A percentile compares a stretch with the other conserved stretches of the same genome.
Conservation (phyloP, 768 basidiomycete species). For the Mycena chlorophos region DNA sequence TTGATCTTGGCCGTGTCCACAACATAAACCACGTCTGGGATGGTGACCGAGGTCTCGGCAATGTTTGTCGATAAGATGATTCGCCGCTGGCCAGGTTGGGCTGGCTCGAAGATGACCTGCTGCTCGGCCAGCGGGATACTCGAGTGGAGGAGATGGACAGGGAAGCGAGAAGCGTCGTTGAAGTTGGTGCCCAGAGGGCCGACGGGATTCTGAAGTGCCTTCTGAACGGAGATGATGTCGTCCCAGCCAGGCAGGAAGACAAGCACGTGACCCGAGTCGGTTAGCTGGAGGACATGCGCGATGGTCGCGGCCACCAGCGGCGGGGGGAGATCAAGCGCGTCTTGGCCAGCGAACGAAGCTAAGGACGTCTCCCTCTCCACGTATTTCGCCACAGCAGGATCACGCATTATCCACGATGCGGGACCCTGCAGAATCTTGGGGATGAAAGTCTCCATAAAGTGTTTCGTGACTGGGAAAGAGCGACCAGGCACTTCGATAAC, state of each 20-base stretch:
- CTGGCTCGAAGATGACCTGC: conserved; percentile 84
- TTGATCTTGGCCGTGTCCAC: conserved; percentile 89
- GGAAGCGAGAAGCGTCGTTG: conserved; percentile 54
- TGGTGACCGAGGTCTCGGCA: conserved; percentile 93
- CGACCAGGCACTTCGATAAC: conserved; percentile 88
- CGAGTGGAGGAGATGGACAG: conserved; percentile 85
- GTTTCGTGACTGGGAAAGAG: conserved; percentile 82
- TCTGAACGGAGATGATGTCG: conserved; percentile 76
- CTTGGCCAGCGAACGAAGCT: conserved; percentile 19
- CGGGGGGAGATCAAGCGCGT: conserved; percentile 75
- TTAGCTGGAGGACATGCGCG: conserved; percentile 68
- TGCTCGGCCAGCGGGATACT: conserved; percentile 87
- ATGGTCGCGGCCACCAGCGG: conserved; percentile 81
- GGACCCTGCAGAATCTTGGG: conserved; percentile 46
- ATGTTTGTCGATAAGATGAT: conserved; percentile 94
- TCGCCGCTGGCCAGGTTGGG: conserved; percentile 72
- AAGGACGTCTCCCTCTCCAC: conserved; percentile 53
- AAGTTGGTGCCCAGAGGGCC: conserved; percentile 63
- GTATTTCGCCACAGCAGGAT: conserved; percentile 73
- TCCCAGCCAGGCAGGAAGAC: conserved; percentile 95
- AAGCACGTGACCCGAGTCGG: conserved; percentile 82
- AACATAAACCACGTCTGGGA: conserved; percentile 93
- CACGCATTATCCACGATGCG: conserved; percentile 63
- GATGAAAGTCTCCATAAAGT: conserved; percentile 79
- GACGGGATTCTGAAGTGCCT: conserved; percentile 51